Percentiles rank a stretch among this genome's conserved stretches.
These are phyloP conservation scores for Elongisporangium undulatum DNA, from an alignment of 352 stramenopile genomes.

Conservation along the genomic window DNA sequence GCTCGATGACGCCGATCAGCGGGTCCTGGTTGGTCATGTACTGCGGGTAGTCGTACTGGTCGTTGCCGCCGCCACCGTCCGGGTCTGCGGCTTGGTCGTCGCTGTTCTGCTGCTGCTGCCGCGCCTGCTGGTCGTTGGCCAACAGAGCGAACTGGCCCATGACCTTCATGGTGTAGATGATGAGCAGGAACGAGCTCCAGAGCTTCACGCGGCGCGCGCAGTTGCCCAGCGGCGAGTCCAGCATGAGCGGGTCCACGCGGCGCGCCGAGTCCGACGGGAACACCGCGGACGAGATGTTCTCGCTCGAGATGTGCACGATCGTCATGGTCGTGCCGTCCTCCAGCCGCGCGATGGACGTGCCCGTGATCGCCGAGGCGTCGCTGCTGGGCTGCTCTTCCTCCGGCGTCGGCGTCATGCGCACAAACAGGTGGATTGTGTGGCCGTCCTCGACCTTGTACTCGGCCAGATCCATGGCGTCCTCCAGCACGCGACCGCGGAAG, in stretches of 20 bases:
- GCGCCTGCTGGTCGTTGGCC: conserved; percentile 74
- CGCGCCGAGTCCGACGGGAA: conserved; percentile 80
- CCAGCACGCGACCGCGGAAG: conserved; percentile 87
- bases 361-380: conserved; percentile 21
- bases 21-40: conserved; percentile 73
- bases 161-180: conserved; percentile 90
- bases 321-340: conserved; percentile 38
- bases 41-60: conserved; percentile 71
- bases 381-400: conserved; percentile 53
- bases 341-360: conserved; percentile 21
- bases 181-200: conserved; percentile 84
- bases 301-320: conserved; percentile 76
- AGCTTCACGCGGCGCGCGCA: conserved; percentile 81
- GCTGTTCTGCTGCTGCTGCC: conserved; percentile 23
- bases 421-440: conserved; percentile 90
- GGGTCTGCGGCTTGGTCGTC: conserved; percentile 19
- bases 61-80: conserved; percentile 30
- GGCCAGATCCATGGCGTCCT: conserved; percentile 65
- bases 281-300: conserved; percentile 80
- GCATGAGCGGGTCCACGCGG: conserved; percentile 81
- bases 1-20: conserved; percentile 54
- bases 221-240: conserved; percentile 78
- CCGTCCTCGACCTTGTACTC: conserved; percentile 90
- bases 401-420: conserved; percentile 53
- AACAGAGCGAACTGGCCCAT: conserved; percentile 83